Percentiles rank a stretch among this genome's conserved stretches.
Conservation (phyloP, 1,139 yeast species). For the Pichia sp. region DNA sequence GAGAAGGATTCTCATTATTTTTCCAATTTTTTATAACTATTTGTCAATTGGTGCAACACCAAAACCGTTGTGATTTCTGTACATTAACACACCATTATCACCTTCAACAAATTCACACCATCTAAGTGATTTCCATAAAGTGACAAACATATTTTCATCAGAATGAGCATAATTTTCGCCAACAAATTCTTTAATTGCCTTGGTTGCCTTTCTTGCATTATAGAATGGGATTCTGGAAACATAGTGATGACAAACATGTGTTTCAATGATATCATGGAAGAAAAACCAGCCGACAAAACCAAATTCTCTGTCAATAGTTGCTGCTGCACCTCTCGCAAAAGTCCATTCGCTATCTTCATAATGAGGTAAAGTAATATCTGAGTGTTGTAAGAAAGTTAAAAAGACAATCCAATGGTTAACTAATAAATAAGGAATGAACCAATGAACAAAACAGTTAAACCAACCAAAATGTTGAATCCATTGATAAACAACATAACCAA, state of each 20-base stretch:
- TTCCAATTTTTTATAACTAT: not conserved
- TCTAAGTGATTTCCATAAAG: constrained; percentile 67
- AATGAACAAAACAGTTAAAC: constrained; percentile 59
- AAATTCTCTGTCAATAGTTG: constrained; percentile 78
- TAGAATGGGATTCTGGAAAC: constrained; percentile 82
- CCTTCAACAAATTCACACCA: constrained; percentile 81
- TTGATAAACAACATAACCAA: constrained; percentile 49
- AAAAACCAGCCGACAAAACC: constrained; percentile 75
- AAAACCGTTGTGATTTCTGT: constrained; percentile 58
- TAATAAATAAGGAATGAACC: constrained; percentile 72
- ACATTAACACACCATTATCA: constrained; percentile 71
- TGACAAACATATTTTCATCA: constrained; percentile 65
- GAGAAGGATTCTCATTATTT: not conserved
- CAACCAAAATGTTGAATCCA: constrained; percentile 61
- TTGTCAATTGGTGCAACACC: constrained; percentile 33
- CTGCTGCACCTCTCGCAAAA: constrained; percentile 84
- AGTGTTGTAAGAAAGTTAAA: constrained; percentile 79
- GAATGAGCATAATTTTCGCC: constrained; percentile 67
- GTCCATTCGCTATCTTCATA: constrained; percentile 72
- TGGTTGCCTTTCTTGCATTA: constrained; percentile 75
- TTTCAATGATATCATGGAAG: constrained; percentile 85
- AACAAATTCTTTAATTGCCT: constrained; percentile 72
- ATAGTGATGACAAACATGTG: constrained; percentile 83
- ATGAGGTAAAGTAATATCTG: constrained; percentile 76
- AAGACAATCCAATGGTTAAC: constrained; percentile 89